Evolutionary conservation across 1,139 yeast genomes (phyloP).

Genomic region (Kodamaea sp.): DNA sequence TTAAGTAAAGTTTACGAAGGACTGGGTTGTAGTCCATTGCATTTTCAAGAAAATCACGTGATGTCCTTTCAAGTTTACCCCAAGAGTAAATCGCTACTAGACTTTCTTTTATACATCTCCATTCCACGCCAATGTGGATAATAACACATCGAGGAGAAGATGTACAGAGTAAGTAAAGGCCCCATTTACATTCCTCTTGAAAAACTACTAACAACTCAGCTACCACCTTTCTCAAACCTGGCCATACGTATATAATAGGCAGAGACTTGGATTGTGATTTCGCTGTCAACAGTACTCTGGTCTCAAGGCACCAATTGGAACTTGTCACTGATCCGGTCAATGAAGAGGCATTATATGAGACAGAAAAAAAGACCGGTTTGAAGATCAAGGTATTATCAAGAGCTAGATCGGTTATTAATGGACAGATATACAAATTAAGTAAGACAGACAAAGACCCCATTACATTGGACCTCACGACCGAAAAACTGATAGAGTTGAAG

Average conservation of each 20-base stretch:
- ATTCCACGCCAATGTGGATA: conserved; percentile 20
- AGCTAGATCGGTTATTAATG: conserved; percentile 35
- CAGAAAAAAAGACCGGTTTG: conserved; percentile 21
- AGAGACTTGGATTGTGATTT: conserved; percentile 28
- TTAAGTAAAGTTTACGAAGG: no score
- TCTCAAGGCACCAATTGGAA: conserved; percentile 35
- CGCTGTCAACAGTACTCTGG: conserved; percentile 25
- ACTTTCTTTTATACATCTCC: no score
- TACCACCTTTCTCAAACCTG: conserved; percentile 16
- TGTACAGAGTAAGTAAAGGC: conserved; percentile 5
- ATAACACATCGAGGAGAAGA: conserved; percentile 7
- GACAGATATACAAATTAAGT: conserved; percentile 22
- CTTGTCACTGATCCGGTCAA: conserved; percentile 18
- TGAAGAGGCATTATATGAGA: conserved; percentile 10
- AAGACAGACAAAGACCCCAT: conserved; percentile 20
- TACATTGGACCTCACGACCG: conserved; percentile 17
- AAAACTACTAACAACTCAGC: conserved; percentile 7
- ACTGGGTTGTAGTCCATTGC: no score
- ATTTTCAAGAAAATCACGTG: no score
- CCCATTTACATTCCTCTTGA: not conserved
- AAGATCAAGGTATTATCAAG: conserved; percentile 27
- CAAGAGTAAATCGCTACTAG: no score
- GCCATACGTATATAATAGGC: conserved; percentile 28
- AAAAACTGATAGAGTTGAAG: conserved; percentile 18
- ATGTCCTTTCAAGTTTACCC: no score